Conservation (phyloP, 2,329 filamentous ascomycete genomes). For the Aspergillus ruber region DNA sequence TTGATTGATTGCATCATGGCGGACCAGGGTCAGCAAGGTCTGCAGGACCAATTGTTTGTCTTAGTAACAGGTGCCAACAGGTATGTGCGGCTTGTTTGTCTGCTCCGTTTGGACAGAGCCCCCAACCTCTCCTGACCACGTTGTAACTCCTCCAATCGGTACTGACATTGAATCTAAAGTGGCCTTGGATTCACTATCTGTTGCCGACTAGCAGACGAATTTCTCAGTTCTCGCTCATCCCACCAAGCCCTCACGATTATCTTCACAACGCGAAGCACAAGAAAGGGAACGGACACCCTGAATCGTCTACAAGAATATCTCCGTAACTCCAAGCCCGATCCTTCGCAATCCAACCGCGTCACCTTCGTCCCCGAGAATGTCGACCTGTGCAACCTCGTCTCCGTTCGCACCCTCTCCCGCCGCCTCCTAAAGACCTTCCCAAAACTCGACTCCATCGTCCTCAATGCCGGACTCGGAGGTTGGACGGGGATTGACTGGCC, state of each 20-base stretch:
- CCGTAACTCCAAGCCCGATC: slow-evolving; percentile 34
- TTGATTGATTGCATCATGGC: slow-evolving; percentile 7
- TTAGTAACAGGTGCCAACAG: slow-evolving; percentile 83
- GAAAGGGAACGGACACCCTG: slow-evolving; percentile 70
- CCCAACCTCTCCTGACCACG: neutral
- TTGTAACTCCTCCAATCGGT: neutral
- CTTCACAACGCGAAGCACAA: slow-evolving; percentile 69
- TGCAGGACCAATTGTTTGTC: slow-evolving; percentile 38
- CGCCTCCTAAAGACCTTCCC: slow-evolving; percentile 50
- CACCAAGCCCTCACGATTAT: slow-evolving; percentile 69
- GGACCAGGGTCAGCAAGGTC: slow-evolving; percentile 2
- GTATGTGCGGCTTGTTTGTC: slow-evolving; percentile 40
- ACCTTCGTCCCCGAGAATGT: slow-evolving; percentile 51
- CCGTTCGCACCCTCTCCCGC: slow-evolving; percentile 49
- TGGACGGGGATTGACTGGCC: slow-evolving; percentile 74
- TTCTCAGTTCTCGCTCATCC: slow-evolving; percentile 62
- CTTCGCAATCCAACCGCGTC: slow-evolving; percentile 38
- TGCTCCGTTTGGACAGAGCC: too few species aligned
- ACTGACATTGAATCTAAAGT: slow-evolving; percentile 42
- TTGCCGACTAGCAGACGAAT: slow-evolving; percentile 82
- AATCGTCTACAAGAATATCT: slow-evolving; percentile 58
- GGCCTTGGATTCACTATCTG: slow-evolving; percentile 81
- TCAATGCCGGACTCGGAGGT: slow-evolving; percentile 84
- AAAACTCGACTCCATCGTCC: slow-evolving; percentile 69
- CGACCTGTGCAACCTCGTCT: slow-evolving; percentile 52